Evolutionary conservation across 768 basidiomycete species (phyloP), one percentile per base, ranked within the genome.

Genomic region (Macrolepiota dolichaula): DNA sequence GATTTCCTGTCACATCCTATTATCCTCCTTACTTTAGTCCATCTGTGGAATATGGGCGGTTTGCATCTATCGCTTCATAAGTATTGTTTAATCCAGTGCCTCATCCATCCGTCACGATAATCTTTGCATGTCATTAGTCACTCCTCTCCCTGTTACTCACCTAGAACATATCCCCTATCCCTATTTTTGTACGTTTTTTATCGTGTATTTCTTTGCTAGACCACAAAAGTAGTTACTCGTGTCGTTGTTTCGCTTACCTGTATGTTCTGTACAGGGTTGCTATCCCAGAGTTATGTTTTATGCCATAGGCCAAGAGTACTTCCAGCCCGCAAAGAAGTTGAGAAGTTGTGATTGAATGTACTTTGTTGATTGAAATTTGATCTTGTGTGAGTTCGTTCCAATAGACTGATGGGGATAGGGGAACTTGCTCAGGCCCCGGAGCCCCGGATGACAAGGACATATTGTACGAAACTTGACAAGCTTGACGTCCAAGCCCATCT

Each of bases 231-330:
- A 46, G 55, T 46, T 24, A 54, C 42, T 47, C 27, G 38, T 42
- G 22, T 44, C 24, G 10, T 24, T 56, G 29, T 24, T 35, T 56
- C 46, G 40, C 36, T 35, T 57, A 36, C 44, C 13, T 40, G 27
- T 25, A 38, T 19, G 15, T 55, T 27, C 24, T 55, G 57, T 50
- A 57, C 56, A 49, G 47, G 46, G 46, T 57, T 49, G 12, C 56
- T 13, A 1, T 54, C 35, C 36, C 19, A n/a, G 19, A 44, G 17
- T 44, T 38, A 54, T 37, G 10, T 36, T 37, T 5, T 37, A 54
- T 24, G 52, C 38, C 36, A 38, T 44, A 17, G 19, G 19, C 19
- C 42, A 44, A 19, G 15, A 44, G 42, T 3, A 44, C 15, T 15
- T 17, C 19, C n/a, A 49, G 7, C 46, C 46, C 12, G 22, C 22